Conservation (phyloP, 75 land plant species). For the Larix kaempferi region DNA sequence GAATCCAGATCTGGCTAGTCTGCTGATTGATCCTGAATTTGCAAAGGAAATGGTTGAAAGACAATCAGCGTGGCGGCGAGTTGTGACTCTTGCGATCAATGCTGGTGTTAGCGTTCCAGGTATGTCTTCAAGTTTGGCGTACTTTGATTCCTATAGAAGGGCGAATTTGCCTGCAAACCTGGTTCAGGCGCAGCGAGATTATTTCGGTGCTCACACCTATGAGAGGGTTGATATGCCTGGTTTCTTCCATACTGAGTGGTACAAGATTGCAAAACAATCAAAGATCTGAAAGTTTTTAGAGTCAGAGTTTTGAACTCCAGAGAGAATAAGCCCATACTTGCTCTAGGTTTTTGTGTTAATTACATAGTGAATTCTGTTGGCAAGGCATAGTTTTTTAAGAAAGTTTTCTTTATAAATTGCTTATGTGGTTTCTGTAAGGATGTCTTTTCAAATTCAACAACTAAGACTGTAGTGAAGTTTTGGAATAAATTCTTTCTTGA, state of each 20-base stretch:
- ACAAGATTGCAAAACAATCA: conserved; percentile 20
- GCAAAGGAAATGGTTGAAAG: conserved; percentile 54
- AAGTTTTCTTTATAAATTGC: too few relatives aligned
- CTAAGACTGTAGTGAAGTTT: too few relatives aligned
- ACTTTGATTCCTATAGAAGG: conserved; percentile 48
- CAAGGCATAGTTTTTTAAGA: too few relatives aligned
- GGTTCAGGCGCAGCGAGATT: conserved; percentile 51
- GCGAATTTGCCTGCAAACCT: conserved; percentile 42
- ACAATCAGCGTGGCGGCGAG: conserved; percentile 52
- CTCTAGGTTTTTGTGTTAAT: too few relatives aligned
- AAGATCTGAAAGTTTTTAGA: too few relatives aligned
- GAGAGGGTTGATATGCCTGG: conserved; percentile 39
- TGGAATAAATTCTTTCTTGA: too few relatives aligned
- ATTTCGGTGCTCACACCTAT: conserved; percentile 46
- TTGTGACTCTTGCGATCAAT: conserved; percentile 32
- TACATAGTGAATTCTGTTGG: too few relatives aligned
- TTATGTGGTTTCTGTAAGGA: too few relatives aligned
- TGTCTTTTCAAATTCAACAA: too few relatives aligned
- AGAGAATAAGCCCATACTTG: too few relatives aligned
- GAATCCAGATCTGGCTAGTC: conserved; percentile 16
- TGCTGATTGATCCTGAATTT: conserved; percentile 42
- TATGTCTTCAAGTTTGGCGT: conserved; percentile 50
- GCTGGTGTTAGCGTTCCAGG: conserved; percentile 47
- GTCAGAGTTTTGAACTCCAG: too few relatives aligned
- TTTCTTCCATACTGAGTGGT: conserved; percentile 48